Conservation (phyloP, 129 eudicot species). For the Lactuca saligna region DNA sequence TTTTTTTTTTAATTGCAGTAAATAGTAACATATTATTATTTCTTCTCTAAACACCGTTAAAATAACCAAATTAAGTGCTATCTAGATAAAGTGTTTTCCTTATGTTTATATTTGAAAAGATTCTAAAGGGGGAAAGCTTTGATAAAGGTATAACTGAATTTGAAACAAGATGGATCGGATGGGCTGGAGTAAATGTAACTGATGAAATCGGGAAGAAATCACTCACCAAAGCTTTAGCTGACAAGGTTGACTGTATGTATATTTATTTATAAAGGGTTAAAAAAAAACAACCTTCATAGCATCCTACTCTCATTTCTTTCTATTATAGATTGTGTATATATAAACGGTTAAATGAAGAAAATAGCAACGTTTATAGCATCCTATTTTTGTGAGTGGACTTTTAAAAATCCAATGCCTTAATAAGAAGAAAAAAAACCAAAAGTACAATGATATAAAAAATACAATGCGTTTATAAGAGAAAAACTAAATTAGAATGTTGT, state of each 20-base stretch:
- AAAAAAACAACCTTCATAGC: too few species aligned
- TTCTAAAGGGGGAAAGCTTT: conserved; percentile 16
- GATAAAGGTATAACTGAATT: conserved; percentile 65
- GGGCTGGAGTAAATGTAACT: conserved; percentile 92
- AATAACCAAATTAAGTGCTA: too few species aligned
- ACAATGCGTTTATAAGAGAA: too few species aligned
- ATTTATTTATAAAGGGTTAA: not conserved
- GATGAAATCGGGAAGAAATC: conserved; percentile 70
- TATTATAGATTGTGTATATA: too few species aligned
- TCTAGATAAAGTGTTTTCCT: not conserved
- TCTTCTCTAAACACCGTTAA: not conserved
- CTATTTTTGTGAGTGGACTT: too few species aligned
- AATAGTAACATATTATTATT: not conserved
- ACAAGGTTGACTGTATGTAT: conserved; percentile 44
- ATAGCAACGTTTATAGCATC: too few species aligned
- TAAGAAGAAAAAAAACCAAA: too few species aligned
- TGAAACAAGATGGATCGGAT: conserved; percentile 87
- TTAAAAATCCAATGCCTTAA: too few species aligned
- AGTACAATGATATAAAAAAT: too few species aligned
- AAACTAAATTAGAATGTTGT: too few species aligned
- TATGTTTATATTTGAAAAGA: not conserved
- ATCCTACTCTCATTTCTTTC: too few species aligned
- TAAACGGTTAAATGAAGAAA: too few species aligned
- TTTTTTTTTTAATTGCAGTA: not conserved
- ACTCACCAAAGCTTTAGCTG: conserved; percentile 67